Evolutionary conservation across 2,329 filamentous ascomycete genomes (phyloP).

Genomic region (Ascochyta pisi): DNA sequence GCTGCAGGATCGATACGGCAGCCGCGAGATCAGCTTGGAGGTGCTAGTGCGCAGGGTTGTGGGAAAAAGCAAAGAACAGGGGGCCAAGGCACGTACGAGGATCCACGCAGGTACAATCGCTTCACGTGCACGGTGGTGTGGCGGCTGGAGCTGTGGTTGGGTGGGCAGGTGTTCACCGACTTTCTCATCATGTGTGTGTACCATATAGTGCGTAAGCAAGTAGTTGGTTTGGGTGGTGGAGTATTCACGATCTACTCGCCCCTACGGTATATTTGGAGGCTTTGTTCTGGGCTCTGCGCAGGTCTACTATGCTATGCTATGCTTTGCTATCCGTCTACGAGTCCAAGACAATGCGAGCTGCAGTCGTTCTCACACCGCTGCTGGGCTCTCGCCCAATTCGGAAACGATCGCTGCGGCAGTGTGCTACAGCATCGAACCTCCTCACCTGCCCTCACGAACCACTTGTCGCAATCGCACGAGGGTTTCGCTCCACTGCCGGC

Average conservation of each 20-base stretch:
- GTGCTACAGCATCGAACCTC: conserved; percentile 14
- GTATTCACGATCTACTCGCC: neutral
- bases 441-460: conserved; percentile 7
- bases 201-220: neutral
- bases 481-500: neutral
- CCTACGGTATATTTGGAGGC: neutral
- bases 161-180: neutral
- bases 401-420: conserved; percentile 6
- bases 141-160: neutral
- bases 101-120: conserved; percentile 12
- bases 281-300: neutral
- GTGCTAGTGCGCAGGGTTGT: neutral
- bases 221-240: neutral
- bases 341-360: neutral
- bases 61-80: conserved; percentile 9
- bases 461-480: conserved; percentile 11
- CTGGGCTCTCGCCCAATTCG: neutral
- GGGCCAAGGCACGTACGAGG: neutral
- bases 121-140: conserved; percentile 7
- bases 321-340: neutral
- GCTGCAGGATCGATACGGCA: conserved; percentile 8
- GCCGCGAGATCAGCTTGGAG: neutral
- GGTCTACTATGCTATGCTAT: neutral
- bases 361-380: conserved; percentile 13
- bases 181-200: neutral